phyloP scores from a whole-genome alignment of 208 protist genomes.

The Wallacemonas sp. region DNA sequence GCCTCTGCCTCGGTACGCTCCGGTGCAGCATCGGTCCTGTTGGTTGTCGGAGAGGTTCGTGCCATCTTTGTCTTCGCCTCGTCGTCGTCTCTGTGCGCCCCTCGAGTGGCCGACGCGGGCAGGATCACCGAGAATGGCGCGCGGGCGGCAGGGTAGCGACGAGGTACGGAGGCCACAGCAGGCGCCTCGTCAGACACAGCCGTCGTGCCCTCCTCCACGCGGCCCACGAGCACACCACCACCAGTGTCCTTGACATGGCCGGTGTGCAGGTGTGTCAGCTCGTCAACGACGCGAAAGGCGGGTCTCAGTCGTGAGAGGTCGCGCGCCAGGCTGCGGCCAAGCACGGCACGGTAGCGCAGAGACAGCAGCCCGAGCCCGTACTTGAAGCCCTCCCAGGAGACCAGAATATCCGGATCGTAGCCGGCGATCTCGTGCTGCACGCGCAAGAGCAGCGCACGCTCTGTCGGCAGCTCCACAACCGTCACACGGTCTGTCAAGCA shows the following conservation, averaged over 20 bases:
- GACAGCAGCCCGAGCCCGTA: slow-evolving; percentile 67
- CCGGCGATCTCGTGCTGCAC: slow-evolving; percentile 44
- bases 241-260: not conserved
- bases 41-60: no score
- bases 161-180: no score
- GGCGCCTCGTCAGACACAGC: no score
- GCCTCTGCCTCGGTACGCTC: not conserved
- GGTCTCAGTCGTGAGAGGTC: slow-evolving; percentile 56
- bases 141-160: no score
- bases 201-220: no score
- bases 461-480: slow-evolving; percentile 40
- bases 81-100: no score
- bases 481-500: slow-evolving; percentile 31
- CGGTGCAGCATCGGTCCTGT: no score
- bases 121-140: not conserved
- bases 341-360: slow-evolving; percentile 54
- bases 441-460: slow-evolving; percentile 46
- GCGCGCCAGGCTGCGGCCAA: slow-evolving; percentile 44
- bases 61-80: no score
- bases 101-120: not conserved
- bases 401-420: slow-evolving; percentile 72
- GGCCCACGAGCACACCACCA: no score
- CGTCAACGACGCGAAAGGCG: slow-evolving; percentile 12
- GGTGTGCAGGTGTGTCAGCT: not conserved
- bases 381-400: slow-evolving; percentile 80